phyloP scores from a whole-genome alignment of 257 asterid genomes.

The Gynochthodes officinalis region DNA sequence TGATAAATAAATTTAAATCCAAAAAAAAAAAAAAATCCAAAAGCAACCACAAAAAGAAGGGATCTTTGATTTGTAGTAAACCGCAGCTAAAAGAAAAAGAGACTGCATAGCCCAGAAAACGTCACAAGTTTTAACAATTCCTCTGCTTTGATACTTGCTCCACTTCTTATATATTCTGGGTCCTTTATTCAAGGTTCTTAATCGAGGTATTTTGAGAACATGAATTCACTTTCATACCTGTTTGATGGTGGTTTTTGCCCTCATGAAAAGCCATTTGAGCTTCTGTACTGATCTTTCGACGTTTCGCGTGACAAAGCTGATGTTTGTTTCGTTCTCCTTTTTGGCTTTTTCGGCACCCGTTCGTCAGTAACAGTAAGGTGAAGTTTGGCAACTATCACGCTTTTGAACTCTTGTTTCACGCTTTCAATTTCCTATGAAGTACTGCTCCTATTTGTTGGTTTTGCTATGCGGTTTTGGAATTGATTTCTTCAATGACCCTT shows the following conservation, averaged over 20 bases:
- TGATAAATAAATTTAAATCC: neutral
- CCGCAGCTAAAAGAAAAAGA: neutral
- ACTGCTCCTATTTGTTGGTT: no score
- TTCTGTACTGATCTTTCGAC: constrained; percentile 4
- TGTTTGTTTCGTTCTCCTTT: neutral
- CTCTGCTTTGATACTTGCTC: neutral
- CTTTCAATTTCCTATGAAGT: neutral
- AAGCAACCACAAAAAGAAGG: neutral
- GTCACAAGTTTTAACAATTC: neutral
- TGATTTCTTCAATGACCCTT: no score
- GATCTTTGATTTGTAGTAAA: neutral
- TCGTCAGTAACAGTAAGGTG: neutral
- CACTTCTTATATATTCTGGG: neutral
- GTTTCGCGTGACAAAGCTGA: neutral
- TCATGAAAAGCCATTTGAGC: constrained; percentile 1
- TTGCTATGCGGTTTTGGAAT: no score
- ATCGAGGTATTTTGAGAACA: neutral
- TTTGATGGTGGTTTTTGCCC: neutral
- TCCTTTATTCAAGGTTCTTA: neutral
- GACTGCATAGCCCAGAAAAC: neutral
- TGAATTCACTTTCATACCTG: neutral
- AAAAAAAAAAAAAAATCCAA: neutral
- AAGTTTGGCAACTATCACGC: neutral
- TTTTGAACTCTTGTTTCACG: neutral
- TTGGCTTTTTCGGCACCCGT: no score